These are phyloP conservation scores for Barbatosphaeria neglecta DNA, from an alignment of 495 filamentous ascomycete genomes.

Conservation along the genomic window DNA sequence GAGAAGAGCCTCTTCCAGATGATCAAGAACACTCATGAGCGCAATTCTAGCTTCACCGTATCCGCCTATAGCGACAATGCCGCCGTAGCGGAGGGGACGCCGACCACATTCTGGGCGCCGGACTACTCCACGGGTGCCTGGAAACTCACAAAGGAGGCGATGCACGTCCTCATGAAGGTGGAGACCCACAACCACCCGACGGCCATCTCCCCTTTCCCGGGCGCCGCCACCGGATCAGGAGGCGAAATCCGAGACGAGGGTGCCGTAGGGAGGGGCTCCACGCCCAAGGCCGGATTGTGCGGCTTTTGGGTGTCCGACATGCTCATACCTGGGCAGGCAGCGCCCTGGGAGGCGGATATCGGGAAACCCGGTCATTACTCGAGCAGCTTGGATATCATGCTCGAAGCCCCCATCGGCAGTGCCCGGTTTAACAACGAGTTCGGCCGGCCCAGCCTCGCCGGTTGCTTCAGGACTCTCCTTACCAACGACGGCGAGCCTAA, in stretches of 20 bases:
- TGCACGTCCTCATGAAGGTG: slow-evolving; percentile 87
- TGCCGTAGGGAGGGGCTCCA: slow-evolving; percentile 83
- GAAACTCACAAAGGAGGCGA: slow-evolving; percentile 72
- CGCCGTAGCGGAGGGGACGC: slow-evolving; percentile 71
- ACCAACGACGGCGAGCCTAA: slow-evolving; percentile 41
- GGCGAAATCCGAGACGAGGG: slow-evolving; percentile 94
- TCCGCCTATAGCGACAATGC: slow-evolving; percentile 98
- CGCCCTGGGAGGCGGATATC: slow-evolving; percentile 85
- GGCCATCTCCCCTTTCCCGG: slow-evolving; percentile 72
- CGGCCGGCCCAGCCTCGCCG: slow-evolving; percentile 78
- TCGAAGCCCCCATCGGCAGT: slow-evolving; percentile 89
- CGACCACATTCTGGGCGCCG: slow-evolving; percentile 74
- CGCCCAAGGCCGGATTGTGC: slow-evolving; percentile 81
- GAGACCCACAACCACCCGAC: slow-evolving; percentile 98
- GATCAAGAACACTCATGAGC: slow-evolving; percentile 87
- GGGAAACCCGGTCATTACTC: slow-evolving; percentile 88
- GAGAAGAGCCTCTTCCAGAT: slow-evolving; percentile 75
- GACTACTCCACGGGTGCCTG: slow-evolving; percentile 74
- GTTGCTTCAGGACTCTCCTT: slow-evolving; percentile 82
- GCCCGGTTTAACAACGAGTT: slow-evolving; percentile 98
- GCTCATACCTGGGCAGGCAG: slow-evolving; percentile 64
- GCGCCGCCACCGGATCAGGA: slow-evolving; percentile 89
- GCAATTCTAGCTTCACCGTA: slow-evolving; percentile 64
- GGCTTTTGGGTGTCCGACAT: slow-evolving; percentile 94
- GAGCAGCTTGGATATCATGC: slow-evolving; percentile 89